Evolutionary conservation across 2,329 filamentous ascomycete genomes (phyloP).

Genomic region (Sphaerulina musiva): DNA sequence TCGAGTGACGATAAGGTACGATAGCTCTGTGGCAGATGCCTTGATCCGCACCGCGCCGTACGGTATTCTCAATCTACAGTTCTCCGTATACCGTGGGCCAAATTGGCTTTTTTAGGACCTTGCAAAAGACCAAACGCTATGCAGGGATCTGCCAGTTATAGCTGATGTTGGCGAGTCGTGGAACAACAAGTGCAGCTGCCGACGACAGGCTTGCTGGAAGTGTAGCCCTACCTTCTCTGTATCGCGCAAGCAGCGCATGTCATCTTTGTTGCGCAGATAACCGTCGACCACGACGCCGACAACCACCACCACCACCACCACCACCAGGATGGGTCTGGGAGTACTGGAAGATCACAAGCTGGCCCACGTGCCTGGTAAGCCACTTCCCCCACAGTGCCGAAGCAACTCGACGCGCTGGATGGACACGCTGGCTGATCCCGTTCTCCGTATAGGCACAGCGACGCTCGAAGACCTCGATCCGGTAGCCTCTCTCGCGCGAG

Average conservation of each 20-base stretch:
- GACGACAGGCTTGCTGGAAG: too few relatives aligned
- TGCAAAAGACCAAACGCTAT: too few relatives aligned
- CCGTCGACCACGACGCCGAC: neutral
- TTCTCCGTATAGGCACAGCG: constrained; percentile 36
- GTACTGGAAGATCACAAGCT: constrained; percentile 21
- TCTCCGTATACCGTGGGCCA: too few relatives aligned
- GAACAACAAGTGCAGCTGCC: too few relatives aligned
- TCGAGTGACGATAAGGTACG: too few relatives aligned
- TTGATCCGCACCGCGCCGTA: too few relatives aligned
- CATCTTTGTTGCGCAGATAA: neutral
- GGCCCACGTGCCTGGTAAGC: constrained; percentile 22
- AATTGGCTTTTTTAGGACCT: too few relatives aligned
- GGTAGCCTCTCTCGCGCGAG: constrained; percentile 17
- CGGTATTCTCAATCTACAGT: too few relatives aligned
- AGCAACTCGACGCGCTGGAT: neutral
- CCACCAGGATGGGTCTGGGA: constrained; percentile 17
- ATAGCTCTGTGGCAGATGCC: too few relatives aligned
- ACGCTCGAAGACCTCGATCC: constrained; percentile 36
- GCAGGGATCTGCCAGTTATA: too few relatives aligned
- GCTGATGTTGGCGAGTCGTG: too few relatives aligned
- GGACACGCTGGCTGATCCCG: neutral
- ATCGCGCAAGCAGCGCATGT: neutral
- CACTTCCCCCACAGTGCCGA: neutral
- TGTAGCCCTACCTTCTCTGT: too few relatives aligned
- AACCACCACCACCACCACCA: neutral